Evolutionary conservation across 306 rosid species (phyloP), one percentile per base, ranked within the genome.

Genomic region (Vigna mungo): DNA sequence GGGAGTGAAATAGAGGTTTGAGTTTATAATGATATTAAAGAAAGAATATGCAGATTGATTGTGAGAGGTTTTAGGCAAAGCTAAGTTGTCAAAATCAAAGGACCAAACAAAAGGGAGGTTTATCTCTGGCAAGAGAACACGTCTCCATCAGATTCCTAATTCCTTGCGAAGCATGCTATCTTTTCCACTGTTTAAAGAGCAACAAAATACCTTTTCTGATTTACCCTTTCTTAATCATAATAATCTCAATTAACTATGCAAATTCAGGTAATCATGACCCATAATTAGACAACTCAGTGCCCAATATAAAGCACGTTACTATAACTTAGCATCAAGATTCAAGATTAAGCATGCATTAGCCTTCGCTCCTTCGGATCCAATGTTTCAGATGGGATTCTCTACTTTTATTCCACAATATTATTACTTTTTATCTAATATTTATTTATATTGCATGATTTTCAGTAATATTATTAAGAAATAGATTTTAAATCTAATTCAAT

Each of bases 271-370:
- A 60, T 84, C 78, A 80, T 81, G 51, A 59, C 30, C 80, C 78
- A 79, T 47, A 77, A 66, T 61, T 61, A 59, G 80, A 69, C 87
- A 85, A 82, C 80, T 71, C 85, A 82, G 61, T 43, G 54, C 65
- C 52, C 27, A 46, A 59, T 74, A 71, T 58, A 78, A 81, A 75
- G 46, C 36, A 23, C 44, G 47, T 37, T 13, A 79, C 9, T 51
- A 78, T 51, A 78, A 56, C 70, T 48, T 68, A 46, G 5, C 27
- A 51, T 18, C 13, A 53, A 18, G 36, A 70, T 70, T 34, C 17
- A 52, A 46, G 9, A 20, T 17, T 73, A 67, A 48, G 68, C 20
- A 17, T 23, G 73, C 27, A 27, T 37, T 17, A 61, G 66, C 47
- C 9, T 53, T 44, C 56, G 46, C 15, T 69, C 6, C 10, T 59